Evolutionary conservation across 2,329 filamentous ascomycete genomes (phyloP).

Genomic region (Pyricularia grisea): DNA sequence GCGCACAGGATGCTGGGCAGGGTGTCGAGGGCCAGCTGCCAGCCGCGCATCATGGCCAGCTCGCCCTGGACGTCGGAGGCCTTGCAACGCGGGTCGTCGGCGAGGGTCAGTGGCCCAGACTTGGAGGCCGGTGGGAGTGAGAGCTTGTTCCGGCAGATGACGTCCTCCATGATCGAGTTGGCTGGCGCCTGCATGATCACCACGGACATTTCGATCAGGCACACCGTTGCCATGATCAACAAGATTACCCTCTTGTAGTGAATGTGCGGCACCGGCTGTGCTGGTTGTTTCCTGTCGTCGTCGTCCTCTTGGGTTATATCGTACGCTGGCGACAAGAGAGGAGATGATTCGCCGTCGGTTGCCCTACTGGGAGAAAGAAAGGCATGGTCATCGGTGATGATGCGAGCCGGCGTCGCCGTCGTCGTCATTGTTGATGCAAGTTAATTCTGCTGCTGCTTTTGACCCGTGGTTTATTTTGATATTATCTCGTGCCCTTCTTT

Average conservation of each 20-base stretch:
- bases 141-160: slow-evolving; percentile 41
- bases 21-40: slow-evolving; percentile 32
- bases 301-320: not conserved
- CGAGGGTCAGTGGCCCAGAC: slow-evolving; percentile 12
- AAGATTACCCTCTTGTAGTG: slow-evolving; percentile 17
- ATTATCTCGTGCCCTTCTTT: not conserved
- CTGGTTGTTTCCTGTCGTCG: not conserved
- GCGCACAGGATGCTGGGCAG: slow-evolving; percentile 34
- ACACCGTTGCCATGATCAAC: slow-evolving; percentile 22
- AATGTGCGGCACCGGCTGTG: slow-evolving; percentile 7
- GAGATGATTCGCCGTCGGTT: not conserved
- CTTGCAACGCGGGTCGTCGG: slow-evolving; percentile 38
- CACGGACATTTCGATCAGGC: slow-evolving; percentile 31
- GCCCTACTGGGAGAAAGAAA: not conserved
- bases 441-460: too few relatives aligned
- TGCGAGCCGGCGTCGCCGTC: not conserved
- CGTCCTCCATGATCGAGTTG: slow-evolving; percentile 41
- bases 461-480: not conserved
- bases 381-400: not conserved
- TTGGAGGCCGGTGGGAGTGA: slow-evolving; percentile 24
- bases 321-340: not conserved
- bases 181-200: slow-evolving; percentile 25
- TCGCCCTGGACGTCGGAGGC: slow-evolving; percentile 35
- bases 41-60: slow-evolving; percentile 41
- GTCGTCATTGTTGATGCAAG: not conserved